Evolutionary conservation across 257 asterid species (phyloP), one percentile per base, ranked within the genome.

Genomic region (Rehmannia glutinosa): DNA sequence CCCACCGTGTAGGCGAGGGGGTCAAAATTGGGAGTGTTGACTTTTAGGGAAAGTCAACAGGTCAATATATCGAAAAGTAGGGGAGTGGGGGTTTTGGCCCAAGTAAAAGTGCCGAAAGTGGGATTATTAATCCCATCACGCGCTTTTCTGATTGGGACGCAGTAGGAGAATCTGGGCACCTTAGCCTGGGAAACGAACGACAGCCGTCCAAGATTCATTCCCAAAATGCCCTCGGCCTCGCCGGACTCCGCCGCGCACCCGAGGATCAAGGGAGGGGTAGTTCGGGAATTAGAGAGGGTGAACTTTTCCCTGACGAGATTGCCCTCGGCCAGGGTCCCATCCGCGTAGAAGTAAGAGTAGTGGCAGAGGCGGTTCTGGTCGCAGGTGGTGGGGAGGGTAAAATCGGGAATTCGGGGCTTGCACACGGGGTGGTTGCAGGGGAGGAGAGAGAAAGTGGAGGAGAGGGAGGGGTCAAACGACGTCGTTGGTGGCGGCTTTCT

Each of bases 271-370:
- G 96, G 96, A 72, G 91, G 87, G 81, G 94, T 84, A 30, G 32
- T 58, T 4, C 71, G 82, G 76, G 91, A 78, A 46, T 10, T 21
- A 0, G 89, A 72, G 35, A 88, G 79, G 0, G 81, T 52, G 55
- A 88, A 55, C 20, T 64, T 84, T 25, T 88, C 96, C 19, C 87
- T 42, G 63, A 86, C 85, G 33, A 88, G 79, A 75, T 82, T 88
- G 12, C 96, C 96, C 87, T 86, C 91, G 5, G 91, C 96, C 20
- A 81, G 21, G 1, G 96, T 88, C 0, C 95, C 95, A 33, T 88
- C 96, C 2, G 96, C 96, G 56, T 84, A 86, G 78, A 86, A 86
- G 74, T 82, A 86, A 8, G 91, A 84, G 41, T 86, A 88, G 76
- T 84, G 95, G 77, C 96, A 88, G 64, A 82, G 62, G 5, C 82